These are phyloP conservation scores for Byssothecium circinans DNA, from an alignment of 2,329 filamentous ascomycete species.

Conservation along the genomic window DNA sequence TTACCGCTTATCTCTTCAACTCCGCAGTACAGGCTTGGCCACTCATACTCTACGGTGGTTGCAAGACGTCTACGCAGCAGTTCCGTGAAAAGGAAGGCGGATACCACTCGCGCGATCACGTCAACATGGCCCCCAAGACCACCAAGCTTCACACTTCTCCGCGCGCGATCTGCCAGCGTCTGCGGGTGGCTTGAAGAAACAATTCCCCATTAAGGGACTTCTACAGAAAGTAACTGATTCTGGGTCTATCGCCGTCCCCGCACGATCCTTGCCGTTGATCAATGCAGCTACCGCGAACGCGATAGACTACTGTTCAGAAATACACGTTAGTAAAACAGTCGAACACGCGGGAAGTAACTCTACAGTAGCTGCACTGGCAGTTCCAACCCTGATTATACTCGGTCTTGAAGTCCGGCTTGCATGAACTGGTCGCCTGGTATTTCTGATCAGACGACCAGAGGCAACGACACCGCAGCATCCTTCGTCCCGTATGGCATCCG, in stretches of 20 bases:
- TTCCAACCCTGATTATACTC: conserved; percentile 3
- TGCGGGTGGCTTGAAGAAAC: conserved; percentile 10
- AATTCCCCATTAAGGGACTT: neutral
- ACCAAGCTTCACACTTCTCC: conserved; percentile 3
- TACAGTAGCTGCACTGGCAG: too few relatives aligned
- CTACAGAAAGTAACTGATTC: neutral
- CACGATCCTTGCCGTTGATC: too few relatives aligned
- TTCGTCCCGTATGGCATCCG: conserved; percentile 4
- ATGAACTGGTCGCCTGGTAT: too few relatives aligned
- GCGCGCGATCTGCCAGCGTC: conserved; percentile 9
- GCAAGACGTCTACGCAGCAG: too few relatives aligned
- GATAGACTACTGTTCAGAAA: too few relatives aligned
- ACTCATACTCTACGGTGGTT: too few relatives aligned
- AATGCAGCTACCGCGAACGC: too few relatives aligned
- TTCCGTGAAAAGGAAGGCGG: neutral
- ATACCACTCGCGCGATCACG: conserved; percentile 12
- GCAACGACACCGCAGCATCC: conserved; percentile 3
- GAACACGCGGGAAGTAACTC: too few relatives aligned
- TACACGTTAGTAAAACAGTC: too few relatives aligned
- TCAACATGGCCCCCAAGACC: neutral
- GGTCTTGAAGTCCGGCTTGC: too few relatives aligned
- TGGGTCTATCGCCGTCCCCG: neutral
- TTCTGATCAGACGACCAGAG: conserved; percentile 5
- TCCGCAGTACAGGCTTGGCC: too few relatives aligned
- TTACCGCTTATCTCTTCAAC: neutral